Evolutionary conservation across 1,139 yeast species (phyloP).

Genomic region (Trichomonascaceae sp.): DNA sequence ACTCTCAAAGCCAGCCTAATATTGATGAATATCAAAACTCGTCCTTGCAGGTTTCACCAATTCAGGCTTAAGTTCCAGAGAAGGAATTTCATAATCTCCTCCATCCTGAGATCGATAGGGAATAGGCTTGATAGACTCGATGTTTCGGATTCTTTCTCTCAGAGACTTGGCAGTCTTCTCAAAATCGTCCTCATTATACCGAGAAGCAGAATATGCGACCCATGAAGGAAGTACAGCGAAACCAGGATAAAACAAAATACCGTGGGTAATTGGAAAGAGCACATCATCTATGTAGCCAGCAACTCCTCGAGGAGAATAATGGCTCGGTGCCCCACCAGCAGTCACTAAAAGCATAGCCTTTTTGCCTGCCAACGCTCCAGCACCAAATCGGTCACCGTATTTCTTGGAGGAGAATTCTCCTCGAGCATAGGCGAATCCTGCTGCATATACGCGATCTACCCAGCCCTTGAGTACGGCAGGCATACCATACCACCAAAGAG

Average conservation of each 20-base stretch:
- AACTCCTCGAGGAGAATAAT: slow-evolving; percentile 3
- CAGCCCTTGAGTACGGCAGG: slow-evolving; percentile 9
- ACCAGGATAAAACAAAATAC: slow-evolving; percentile 4
- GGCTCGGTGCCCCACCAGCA: neutral
- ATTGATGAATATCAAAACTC: neutral
- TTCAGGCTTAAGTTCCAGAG: neutral
- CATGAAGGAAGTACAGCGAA: slow-evolving; percentile 4
- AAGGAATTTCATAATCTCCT: slow-evolving; percentile 1
- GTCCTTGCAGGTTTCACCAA: neutral
- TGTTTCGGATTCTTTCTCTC: neutral
- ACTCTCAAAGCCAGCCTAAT: neutral
- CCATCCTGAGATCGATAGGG: neutral
- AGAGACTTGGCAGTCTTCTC: slow-evolving; percentile 1
- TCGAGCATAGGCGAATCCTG: slow-evolving; percentile 5
- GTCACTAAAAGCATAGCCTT: slow-evolving; percentile 4
- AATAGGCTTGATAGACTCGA: slow-evolving; percentile 2
- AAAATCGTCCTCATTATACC: neutral
- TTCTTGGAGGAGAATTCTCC: neutral
- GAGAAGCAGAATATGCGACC: neutral
- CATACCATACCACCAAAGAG: slow-evolving; percentile 7
- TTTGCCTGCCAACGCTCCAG: slow-evolving; percentile 3
- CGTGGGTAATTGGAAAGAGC: neutral
- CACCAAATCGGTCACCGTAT: slow-evolving; percentile 6
- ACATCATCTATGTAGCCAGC: slow-evolving; percentile 4
- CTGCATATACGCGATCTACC: slow-evolving; percentile 5